Evolutionary conservation across 108 stramenopile genomes (phyloP), one percentile per base, ranked within the genome.

Genomic region (Nitzschia inconspicua): DNA sequence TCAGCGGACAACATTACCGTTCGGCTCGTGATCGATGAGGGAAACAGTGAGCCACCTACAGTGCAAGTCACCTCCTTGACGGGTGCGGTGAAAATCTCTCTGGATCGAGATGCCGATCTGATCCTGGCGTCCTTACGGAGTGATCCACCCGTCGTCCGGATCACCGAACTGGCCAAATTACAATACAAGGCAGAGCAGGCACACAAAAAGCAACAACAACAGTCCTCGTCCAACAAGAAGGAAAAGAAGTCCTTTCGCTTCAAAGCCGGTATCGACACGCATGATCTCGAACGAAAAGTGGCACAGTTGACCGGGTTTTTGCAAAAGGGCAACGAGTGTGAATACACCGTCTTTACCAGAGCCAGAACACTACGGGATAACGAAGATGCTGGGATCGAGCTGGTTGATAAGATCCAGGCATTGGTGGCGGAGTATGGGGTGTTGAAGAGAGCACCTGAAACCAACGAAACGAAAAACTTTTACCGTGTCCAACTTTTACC

Each of bases 131-230:
- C 67, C 10, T 18, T 84, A 0, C 29, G 73, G 41, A 43, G 60
- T 25, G 65, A 77, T 49, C 76, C 77, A 16, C 86, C 86, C 5
- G 83, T 87, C 19, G 75, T 87, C 41, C 80, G 83, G 44, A 78
- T 73, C 7, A 52, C 83, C 4, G 53, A 77, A 28, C 65, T 66
- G 36, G 69, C 78, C 3, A 77, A 76, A 50, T 70, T 65, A 49
- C 46, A 66, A 11, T 86, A 82, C 53, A 49, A 83, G 29, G 51
- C 70, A 55, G 31, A 68, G 25, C 69, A 78, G 32, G 23, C 44
- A 25, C 39, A 61, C 9, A 58, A 75, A 40, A 46, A 60, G 44
- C 49, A 63, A 28, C 55, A 72, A 47, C 10, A 8, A 31, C 11
- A 30, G n/a, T 22, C 48, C n/a, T 37, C 68, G 11, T 39, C 57